Base-by-base conservation (phyloP, 352 stramenopile genomes). In the Halophytophthora batemanensis region DNA sequence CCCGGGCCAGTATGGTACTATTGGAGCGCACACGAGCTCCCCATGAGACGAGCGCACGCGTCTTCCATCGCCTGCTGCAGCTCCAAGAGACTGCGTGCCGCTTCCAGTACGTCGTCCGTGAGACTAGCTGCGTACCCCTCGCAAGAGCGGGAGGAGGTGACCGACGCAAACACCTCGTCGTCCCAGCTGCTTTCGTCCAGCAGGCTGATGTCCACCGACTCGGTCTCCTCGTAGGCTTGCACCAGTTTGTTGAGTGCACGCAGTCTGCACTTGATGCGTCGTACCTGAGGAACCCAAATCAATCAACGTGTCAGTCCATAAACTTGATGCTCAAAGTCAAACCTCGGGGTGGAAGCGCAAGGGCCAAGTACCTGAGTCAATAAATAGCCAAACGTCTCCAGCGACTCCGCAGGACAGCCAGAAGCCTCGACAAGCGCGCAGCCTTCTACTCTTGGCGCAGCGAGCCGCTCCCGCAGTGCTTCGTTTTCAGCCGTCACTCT, bases 31-130 rank as follows among this genome's bases (percentile, higher is more conserved):
- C 72, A 82, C 8, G 50, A 64, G 22, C 53, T 74, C 2, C 69
- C 72, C 42, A 77, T 67, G 17, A 64, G 50, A 10, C 58, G 58
- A 47, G 72, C 69, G 14, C 59, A 71, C n/a, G 48, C 48, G n/a
- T 79, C 69, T 50, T 82, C 72, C 42, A 77, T 56, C 35, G 61
- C 34, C 19, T 74, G 49, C 23, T 74, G 69, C 21, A 82, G 38
- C 23, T 72, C 61, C 4, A 37, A 53, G 8, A 80, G 45, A 38
- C 43, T 50, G 19, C 31, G 41, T 19, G 56, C 45, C 17, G 45
- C 46, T 40, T 68, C 48, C 40, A 58, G 34, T 22, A 73, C 31
- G 58, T 29, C 47, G 15, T 36, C 21, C 12, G 51, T 60, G 43
- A 71, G 45, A 17, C 54, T 41, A 2, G 51, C 39, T 12, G 35